Evolutionary conservation across 2,329 filamentous ascomycete genomes (phyloP).

Genomic region (Trichoderma koningii): DNA sequence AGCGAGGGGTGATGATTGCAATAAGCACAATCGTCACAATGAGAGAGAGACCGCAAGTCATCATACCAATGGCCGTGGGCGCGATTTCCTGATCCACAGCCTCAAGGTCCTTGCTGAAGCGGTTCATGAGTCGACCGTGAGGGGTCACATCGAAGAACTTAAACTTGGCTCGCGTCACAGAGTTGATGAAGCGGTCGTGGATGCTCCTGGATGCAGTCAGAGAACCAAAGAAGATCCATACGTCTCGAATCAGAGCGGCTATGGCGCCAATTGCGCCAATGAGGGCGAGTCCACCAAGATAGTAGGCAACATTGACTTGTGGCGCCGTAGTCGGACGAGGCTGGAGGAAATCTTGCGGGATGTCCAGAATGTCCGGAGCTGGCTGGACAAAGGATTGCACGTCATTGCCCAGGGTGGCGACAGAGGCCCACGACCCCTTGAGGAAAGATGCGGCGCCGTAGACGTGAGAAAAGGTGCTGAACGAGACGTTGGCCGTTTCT

Average conservation of each 20-base stretch:
- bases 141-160: constrained; percentile 98
- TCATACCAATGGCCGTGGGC: constrained; percentile 78
- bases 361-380: constrained; percentile 13
- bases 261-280: constrained; percentile 77
- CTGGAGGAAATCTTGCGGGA: constrained; percentile 20
- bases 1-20: constrained; percentile 83
- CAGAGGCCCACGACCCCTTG: constrained; percentile 41
- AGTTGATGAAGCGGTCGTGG: constrained; percentile 74
- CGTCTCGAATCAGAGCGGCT: constrained; percentile 80
- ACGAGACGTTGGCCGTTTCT: constrained; percentile 34
- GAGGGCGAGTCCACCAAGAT: constrained; percentile 77
- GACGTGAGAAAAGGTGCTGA: constrained; percentile 31
- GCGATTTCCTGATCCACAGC: constrained; percentile 95
- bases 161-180: constrained; percentile 87
- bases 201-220: constrained; percentile 83
- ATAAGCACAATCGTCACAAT: constrained; percentile 87
- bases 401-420: constrained; percentile 44
- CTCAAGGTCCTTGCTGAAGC: constrained; percentile 97
- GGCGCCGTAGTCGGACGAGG: constrained; percentile 37
- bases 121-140: constrained; percentile 94
- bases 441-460: constrained; percentile 37
- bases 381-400: not conserved
- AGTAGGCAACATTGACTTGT: constrained; percentile 81
- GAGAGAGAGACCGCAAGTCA: constrained; percentile 66
- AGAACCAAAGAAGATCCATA: constrained; percentile 90